Conservation (phyloP, 345 rosid genomes). For the Boechera retrofracta region DNA sequence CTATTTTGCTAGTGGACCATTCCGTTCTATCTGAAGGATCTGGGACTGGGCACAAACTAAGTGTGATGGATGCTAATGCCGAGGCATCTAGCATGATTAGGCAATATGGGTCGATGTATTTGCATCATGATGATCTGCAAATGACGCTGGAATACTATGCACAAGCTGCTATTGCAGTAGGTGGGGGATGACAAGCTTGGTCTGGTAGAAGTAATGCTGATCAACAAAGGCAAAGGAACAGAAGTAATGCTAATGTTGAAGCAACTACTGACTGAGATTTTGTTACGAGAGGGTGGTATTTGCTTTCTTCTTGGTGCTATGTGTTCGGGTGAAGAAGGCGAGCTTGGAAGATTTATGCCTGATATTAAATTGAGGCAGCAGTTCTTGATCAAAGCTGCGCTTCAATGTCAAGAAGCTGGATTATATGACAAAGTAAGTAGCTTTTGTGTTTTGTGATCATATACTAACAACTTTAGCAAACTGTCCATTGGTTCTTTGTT, state of each 20-base stretch:
- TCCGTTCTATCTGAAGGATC: slow-evolving; percentile 67
- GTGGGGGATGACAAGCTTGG: slow-evolving; percentile 82
- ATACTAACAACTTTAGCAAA: slow-evolving; percentile 3
- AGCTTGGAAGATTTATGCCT: slow-evolving; percentile 65
- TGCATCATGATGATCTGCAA: slow-evolving; percentile 67
- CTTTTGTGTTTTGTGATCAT: slow-evolving; percentile 28
- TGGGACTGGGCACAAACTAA: slow-evolving; percentile 57
- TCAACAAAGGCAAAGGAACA: slow-evolving; percentile 82
- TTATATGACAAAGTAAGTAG: slow-evolving; percentile 69
- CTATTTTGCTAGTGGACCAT: slow-evolving; percentile 77
- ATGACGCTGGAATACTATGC: slow-evolving; percentile 85
- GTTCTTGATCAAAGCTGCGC: slow-evolving; percentile 80
- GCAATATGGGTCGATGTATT: slow-evolving; percentile 73
- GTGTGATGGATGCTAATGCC: slow-evolving; percentile 81
- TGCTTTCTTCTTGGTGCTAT: slow-evolving; percentile 73
- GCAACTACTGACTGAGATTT: slow-evolving; percentile 79
- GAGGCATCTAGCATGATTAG: slow-evolving; percentile 86
- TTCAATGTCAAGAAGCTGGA: slow-evolving; percentile 78
- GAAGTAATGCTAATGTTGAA: too few relatives aligned
- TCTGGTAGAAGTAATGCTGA: slow-evolving; percentile 72
- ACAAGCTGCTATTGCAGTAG: slow-evolving; percentile 89
- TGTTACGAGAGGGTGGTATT: slow-evolving; percentile 82
- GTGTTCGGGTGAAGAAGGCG: slow-evolving; percentile 87
- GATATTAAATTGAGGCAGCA: slow-evolving; percentile 67
- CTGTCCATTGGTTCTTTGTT: slow-evolving; percentile 4